phyloP scores from a whole-genome alignment of 768 basidiomycete genomes.

The Guyanaporus albipodus region DNA sequence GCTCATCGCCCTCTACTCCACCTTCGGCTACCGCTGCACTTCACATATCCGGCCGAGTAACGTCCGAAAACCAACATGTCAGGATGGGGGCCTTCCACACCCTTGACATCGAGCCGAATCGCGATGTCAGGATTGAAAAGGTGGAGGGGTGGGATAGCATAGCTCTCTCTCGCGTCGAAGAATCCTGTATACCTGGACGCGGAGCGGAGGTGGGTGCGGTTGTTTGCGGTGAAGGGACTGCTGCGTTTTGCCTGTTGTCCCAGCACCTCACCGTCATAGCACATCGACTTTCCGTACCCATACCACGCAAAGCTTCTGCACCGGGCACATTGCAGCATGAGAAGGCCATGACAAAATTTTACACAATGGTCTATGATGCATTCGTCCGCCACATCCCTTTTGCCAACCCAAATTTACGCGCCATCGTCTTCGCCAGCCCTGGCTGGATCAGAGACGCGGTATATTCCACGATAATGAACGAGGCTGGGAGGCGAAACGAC shows the following conservation, averaged over 20 bases:
- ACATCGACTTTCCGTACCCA: conserved; percentile 82
- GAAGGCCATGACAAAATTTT: conserved; percentile 83
- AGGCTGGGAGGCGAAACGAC: conserved; percentile 78
- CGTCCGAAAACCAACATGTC: conserved; percentile 83
- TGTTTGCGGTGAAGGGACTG: conserved; percentile 93
- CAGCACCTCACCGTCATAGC: conserved; percentile 95
- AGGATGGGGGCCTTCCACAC: conserved; percentile 94
- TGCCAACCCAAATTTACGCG: conserved; percentile 63
- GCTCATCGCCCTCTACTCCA: conserved; percentile 30
- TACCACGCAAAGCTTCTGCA: conserved; percentile 89
- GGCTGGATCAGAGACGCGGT: conserved; percentile 94
- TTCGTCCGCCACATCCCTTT: conserved; percentile 92
- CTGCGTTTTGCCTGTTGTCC: conserved; percentile 90
- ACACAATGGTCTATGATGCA: conserved; percentile 78
- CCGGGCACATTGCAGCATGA: conserved; percentile 83
- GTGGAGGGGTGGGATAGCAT: conserved; percentile 89
- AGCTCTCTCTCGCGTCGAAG: conserved; percentile 74
- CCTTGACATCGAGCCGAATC: conserved; percentile 86
- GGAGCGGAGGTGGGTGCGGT: conserved; percentile 97
- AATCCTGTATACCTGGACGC: conserved; percentile 87
- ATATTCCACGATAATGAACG: conserved; percentile 75
- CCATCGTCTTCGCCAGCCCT: conserved; percentile 94
- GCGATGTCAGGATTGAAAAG: conserved; percentile 89
- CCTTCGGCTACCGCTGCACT: conserved; percentile 52
- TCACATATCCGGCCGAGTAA: conserved; percentile 84